Conservation (phyloP, 306 rosid species). For the Cicer cuneatum region DNA sequence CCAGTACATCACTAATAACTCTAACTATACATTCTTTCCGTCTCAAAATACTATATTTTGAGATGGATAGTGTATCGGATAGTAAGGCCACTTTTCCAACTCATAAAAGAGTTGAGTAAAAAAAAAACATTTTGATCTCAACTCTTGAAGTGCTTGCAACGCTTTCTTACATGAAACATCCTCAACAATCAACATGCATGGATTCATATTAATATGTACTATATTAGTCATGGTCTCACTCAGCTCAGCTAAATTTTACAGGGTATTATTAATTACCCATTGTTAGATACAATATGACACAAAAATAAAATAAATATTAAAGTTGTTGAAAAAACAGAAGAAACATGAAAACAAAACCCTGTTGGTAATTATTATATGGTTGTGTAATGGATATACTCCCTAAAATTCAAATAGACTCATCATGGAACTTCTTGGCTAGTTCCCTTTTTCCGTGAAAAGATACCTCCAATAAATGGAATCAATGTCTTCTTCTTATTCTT, state of each 20-base stretch:
- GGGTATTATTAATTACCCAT: conserved; percentile 9
- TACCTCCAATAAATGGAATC: conserved; percentile 66
- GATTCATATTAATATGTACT: neutral
- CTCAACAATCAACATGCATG: neutral
- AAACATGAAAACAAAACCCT: conserved; percentile 22
- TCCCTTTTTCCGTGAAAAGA: conserved; percentile 78
- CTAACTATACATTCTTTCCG: too few species aligned
- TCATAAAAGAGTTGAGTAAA: too few species aligned
- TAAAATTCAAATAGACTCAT: conserved; percentile 37
- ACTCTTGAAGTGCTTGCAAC: too few species aligned
- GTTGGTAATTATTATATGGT: conserved; percentile 39
- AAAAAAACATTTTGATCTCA: too few species aligned
- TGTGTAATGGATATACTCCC: neutral
- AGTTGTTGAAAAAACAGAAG: neutral
- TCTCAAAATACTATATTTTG: too few species aligned
- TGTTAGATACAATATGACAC: conserved; percentile 20
- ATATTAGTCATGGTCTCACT: neutral
- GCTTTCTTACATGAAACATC: neutral
- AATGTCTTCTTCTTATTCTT: conserved; percentile 77
- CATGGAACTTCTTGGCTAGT: conserved; percentile 50
- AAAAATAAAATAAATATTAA: neutral
- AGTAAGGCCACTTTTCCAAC: too few species aligned
- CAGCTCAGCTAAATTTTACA: neutral
- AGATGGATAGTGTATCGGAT: too few species aligned
- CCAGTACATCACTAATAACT: too few species aligned